phyloP scores from a whole-genome alignment of 2,329 filamentous ascomycete species.

The Phyllosticta capitalensis region DNA sequence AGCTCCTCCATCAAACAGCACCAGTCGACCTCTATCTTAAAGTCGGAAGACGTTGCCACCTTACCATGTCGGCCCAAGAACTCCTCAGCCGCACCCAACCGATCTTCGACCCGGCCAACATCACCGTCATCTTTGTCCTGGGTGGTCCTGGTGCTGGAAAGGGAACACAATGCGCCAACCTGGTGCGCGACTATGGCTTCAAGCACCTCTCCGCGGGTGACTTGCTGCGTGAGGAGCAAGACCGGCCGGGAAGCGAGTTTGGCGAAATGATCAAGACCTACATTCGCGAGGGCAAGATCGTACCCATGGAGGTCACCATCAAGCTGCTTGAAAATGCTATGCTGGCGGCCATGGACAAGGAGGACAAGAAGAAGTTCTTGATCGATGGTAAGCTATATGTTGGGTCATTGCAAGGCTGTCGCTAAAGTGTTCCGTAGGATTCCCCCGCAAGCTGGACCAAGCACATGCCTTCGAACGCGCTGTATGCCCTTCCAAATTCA shows the following conservation, averaged over 20 bases:
- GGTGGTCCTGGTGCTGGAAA: constrained; percentile 94
- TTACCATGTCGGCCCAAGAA: constrained; percentile 13
- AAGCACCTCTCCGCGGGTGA: constrained; percentile 89
- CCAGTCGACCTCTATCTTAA: constrained; percentile 3
- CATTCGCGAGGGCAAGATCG: constrained; percentile 90
- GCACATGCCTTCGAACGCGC: constrained; percentile 84
- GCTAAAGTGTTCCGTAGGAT: constrained; percentile 42
- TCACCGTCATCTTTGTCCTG: constrained; percentile 94
- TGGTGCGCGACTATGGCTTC: constrained; percentile 84
- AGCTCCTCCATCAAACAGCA: constrained; percentile 13
- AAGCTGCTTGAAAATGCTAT: constrained; percentile 91
- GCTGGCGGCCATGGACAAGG: constrained; percentile 53
- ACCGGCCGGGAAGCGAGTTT: constrained; percentile 76
- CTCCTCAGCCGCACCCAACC: constrained; percentile 45
- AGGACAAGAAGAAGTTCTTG: constrained; percentile 60
- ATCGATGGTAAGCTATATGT: constrained; percentile 45
- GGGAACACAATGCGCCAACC: constrained; percentile 85
- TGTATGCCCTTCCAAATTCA: constrained; percentile 74
- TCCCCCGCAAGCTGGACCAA: constrained; percentile 96
- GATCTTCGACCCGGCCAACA: constrained; percentile 63
- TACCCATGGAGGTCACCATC: constrained; percentile 98
- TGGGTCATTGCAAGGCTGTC: too few species aligned
- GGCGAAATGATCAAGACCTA: constrained; percentile 86
- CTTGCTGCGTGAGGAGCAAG: constrained; percentile 85
- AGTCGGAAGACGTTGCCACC: background rate